Base-by-base conservation (phyloP, 2,329 filamentous ascomycete genomes). In the Aspergillus transmontanensis region DNA sequence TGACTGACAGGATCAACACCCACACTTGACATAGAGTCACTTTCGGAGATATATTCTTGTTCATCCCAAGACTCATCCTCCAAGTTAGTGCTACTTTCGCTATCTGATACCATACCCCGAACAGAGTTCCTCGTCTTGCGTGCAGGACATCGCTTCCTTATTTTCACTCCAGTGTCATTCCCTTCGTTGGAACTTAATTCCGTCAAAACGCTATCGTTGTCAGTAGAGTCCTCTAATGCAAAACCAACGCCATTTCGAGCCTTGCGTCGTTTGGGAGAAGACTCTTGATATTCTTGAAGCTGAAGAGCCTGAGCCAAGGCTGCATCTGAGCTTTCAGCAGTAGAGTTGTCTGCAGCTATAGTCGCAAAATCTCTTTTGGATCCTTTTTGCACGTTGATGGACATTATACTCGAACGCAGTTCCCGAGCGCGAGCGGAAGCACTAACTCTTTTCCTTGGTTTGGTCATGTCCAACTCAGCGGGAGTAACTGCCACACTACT, bases 401-500 rank as follows among this genome's bases (percentile, higher is more conserved):
- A 65, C 69, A 87, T 73, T 36, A 83, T 77, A 76, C 83, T 88
- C 10, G 78, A 78, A 51, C 78, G 80, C 50, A 86, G 75, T 63
- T 81, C 77, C 55, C 78, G 76, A n/a, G 79, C 80, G 59, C 82
- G 81, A 48, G 78, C 77, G 12, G 81, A 78, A 28, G 82, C 80
- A 67, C 77, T 79, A n/a, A 82, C 71, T 34, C 77, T 71, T 45
- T 71, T 72, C 36, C 65, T 72, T 64, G 69, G 53, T 14, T 61
- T 63, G 23, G 67, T 73, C 32, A 70, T 70, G 57, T 77, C 73
- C 16, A 81, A 81, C 28, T 80, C 78, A 26, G 79, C 81, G 4
- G 86, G 87, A 11, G 87, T 89, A 21, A 79, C 81, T 54, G 81
- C 78, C 59, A 83, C 80, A 73, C 86, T 89, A 23, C 89, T 90